Evolutionary conservation across 805 yeast species (phyloP).

Genomic region (Schizosaccharomyces japonicus): DNA sequence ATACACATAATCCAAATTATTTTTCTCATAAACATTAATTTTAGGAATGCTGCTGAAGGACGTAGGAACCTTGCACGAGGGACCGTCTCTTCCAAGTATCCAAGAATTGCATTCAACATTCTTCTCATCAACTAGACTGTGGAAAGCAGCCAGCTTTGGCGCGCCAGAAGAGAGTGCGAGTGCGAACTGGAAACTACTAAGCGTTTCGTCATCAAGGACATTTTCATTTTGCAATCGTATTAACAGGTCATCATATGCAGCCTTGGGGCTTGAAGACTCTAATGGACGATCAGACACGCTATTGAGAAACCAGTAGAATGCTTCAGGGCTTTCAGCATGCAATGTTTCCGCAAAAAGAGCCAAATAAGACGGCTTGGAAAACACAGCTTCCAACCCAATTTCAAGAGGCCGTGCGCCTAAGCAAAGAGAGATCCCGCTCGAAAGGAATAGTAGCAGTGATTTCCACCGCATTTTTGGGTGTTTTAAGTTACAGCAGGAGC

Average conservation of each 20-base stretch:
- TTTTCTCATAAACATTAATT: background rate
- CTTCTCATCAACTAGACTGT: background rate
- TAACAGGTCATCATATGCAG: background rate
- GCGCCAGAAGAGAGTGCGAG: background rate
- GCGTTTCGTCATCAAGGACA: background rate
- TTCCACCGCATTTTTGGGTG: too few relatives aligned
- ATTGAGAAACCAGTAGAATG: background rate
- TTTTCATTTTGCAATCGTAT: background rate
- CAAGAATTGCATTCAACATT: background rate
- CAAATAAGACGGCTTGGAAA: background rate
- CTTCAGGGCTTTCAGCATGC: background rate
- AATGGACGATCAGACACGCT: background rate
- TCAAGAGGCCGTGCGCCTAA: background rate
- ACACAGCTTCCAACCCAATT: background rate
- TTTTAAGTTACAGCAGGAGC: too few relatives aligned
- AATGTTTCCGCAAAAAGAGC: background rate
- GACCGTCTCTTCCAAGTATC: too few relatives aligned
- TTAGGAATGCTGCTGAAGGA: too few relatives aligned
- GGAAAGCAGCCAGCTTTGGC: background rate
- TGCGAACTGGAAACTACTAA: background rate
- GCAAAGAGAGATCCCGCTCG: background rate
- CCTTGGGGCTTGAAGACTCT: background rate
- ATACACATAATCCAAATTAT: background rate
- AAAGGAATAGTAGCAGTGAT: too few relatives aligned
- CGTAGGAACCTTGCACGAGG: too few relatives aligned